A percentile compares a stretch with the other conserved stretches of the same genome.
Evolutionary conservation across 2,329 filamentous ascomycete species (phyloP).

Genomic region (Sarocladium brachiariae): DNA sequence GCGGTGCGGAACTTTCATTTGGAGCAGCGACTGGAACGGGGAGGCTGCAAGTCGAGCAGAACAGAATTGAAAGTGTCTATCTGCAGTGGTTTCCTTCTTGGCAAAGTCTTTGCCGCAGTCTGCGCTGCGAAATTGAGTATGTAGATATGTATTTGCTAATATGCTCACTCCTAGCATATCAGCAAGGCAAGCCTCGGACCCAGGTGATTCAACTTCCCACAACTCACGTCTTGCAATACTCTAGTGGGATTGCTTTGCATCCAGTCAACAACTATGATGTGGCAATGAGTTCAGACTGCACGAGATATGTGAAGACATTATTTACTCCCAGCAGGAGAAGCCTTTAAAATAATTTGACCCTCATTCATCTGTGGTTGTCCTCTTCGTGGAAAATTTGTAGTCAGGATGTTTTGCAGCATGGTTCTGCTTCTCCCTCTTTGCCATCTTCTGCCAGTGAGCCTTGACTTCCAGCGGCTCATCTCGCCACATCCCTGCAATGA

Average conservation of each 20-base stretch:
- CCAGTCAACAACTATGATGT: too few relatives aligned
- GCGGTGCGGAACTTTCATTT: slow-evolving; percentile 80
- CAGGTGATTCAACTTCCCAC: too few relatives aligned
- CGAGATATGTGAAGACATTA: too few relatives aligned
- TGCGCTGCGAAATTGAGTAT: too few relatives aligned
- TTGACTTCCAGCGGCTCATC: slow-evolving; percentile 18
- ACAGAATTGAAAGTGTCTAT: neutral
- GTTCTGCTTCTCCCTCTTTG: slow-evolving; percentile 18
- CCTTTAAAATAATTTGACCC: too few relatives aligned
- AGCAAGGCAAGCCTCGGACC: too few relatives aligned
- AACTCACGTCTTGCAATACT: too few relatives aligned
- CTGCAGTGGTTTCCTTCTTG: neutral
- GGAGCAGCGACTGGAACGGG: slow-evolving; percentile 53
- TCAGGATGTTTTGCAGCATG: slow-evolving; percentile 22
- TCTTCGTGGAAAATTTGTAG: slow-evolving; percentile 17
- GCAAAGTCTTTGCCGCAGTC: neutral
- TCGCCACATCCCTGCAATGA: slow-evolving; percentile 23
- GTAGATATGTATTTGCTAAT: too few relatives aligned
- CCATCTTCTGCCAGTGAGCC: slow-evolving; percentile 17
- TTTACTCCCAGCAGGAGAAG: too few relatives aligned
- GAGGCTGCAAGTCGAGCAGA: neutral
- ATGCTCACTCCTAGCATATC: too few relatives aligned
- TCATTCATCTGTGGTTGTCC: neutral
- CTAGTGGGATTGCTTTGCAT: too few relatives aligned
- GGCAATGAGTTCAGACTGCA: too few relatives aligned